Percentiles rank a stretch among this genome's conserved stretches.
Conservation (phyloP, 352 stramenopile species). For the Phytopythium oedochilum region DNA sequence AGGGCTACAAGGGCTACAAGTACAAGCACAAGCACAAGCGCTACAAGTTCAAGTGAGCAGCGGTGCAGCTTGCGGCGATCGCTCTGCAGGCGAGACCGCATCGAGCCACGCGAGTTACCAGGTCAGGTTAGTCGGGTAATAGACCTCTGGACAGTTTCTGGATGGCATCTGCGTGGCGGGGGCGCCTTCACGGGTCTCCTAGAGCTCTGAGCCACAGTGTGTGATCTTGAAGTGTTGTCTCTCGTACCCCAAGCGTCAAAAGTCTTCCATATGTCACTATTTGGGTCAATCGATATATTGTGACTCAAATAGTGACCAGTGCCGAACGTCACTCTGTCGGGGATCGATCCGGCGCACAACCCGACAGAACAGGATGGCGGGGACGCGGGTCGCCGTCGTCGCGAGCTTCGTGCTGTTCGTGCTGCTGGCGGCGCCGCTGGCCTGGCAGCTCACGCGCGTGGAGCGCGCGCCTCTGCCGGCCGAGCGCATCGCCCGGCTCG, state of each 20-base stretch:
- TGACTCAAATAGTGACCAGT: too few species aligned
- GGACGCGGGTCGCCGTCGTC: slow-evolving; percentile 72
- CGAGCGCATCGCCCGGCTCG: slow-evolving; percentile 52
- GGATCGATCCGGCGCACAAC: not conserved
- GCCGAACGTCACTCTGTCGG: not conserved
- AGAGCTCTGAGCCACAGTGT: too few species aligned
- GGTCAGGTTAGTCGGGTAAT: too few species aligned
- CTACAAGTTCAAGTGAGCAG: slow-evolving; percentile 46
- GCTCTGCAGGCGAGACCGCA: too few species aligned
- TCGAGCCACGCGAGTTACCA: too few species aligned
- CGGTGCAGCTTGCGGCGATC: not conserved
- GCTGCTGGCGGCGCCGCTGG: slow-evolving; percentile 51
- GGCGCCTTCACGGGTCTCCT: too few species aligned
- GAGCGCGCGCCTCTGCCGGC: slow-evolving; percentile 51
- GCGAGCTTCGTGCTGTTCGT: slow-evolving; percentile 69
- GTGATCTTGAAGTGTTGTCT: too few species aligned
- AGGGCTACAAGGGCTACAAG: slow-evolving; percentile 50
- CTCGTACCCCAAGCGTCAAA: too few species aligned
- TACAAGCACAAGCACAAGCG: slow-evolving; percentile 43
- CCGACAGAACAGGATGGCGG: slow-evolving; percentile 44
- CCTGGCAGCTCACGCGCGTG: slow-evolving; percentile 65
- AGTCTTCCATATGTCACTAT: too few species aligned
- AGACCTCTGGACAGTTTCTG: not conserved
- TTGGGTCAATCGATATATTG: too few species aligned
- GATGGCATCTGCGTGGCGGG: too few species aligned